These are phyloP conservation scores for Calendula officinalis DNA, from an alignment of 129 eudicot species.

Conservation along the genomic window DNA sequence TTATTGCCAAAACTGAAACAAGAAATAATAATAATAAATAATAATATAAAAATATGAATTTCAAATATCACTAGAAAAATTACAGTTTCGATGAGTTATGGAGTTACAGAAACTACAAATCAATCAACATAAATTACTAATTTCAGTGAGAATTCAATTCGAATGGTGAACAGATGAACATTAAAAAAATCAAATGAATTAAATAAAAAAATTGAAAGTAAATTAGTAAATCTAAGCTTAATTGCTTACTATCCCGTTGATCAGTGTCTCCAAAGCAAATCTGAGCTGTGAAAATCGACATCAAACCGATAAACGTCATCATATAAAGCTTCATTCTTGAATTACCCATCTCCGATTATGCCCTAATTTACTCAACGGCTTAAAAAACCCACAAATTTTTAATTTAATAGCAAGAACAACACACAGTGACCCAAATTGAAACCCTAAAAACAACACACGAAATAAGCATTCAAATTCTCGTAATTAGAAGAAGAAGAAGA, in stretches of 20 bases:
- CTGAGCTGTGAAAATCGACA: constrained; percentile 35
- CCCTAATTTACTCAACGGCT: constrained; percentile 3
- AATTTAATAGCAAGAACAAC: constrained; percentile 10
- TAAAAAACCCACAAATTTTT: constrained; percentile 11
- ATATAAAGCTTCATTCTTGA: constrained; percentile 32
- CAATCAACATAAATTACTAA: constrained; percentile 4
- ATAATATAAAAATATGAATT: background rate
- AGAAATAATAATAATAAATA: background rate
- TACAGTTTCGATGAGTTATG: background rate
- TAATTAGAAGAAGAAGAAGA: background rate
- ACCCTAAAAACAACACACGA: constrained; percentile 9
- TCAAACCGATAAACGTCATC: constrained; percentile 35
- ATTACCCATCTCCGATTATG: constrained; percentile 38
- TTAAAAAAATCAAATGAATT: background rate
- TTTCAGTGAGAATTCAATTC: background rate
- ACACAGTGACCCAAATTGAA: background rate
- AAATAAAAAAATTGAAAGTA: background rate
- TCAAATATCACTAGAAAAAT: background rate
- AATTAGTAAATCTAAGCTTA: background rate
- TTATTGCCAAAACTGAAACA: constrained; percentile 73
- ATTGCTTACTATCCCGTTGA: constrained; percentile 65
- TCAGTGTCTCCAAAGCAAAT: constrained; percentile 54
- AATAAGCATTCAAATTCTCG: background rate
- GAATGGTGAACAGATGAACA: background rate
- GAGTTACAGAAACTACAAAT: background rate